A percentile compares a stretch with the other conserved stretches of the same genome.
These are phyloP conservation scores for Fusarium sp. DNA, from an alignment of 2,329 filamentous ascomycete genomes.

Conservation along the genomic window DNA sequence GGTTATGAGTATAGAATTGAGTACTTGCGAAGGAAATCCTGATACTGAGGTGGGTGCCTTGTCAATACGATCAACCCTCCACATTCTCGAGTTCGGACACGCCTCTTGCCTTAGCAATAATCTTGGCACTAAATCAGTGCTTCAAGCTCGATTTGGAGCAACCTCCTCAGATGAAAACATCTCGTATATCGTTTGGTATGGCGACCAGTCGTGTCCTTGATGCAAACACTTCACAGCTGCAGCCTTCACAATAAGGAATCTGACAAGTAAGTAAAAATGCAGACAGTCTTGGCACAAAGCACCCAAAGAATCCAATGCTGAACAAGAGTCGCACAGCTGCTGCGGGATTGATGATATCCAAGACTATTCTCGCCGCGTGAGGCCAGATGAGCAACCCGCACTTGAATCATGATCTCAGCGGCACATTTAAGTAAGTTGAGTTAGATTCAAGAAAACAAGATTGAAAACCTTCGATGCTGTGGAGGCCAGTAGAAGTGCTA, in stretches of 20 bases:
- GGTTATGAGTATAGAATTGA: background rate
- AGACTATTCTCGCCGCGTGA: background rate
- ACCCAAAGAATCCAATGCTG: background rate
- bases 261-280: background rate
- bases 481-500: background rate
- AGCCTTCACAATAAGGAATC: background rate
- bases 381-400: background rate
- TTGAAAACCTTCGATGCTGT: background rate
- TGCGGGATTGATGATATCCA: background rate
- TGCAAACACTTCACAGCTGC: background rate
- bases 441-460: background rate
- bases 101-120: background rate
- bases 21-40: background rate
- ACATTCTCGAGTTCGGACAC: background rate
- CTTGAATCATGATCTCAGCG: slow-evolving; percentile 6
- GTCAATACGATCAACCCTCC: background rate
- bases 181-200: background rate
- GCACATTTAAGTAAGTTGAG: background rate
- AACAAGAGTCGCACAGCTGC: background rate
- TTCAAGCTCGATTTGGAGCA: background rate
- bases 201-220: too few relatives aligned
- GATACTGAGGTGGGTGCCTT: background rate
- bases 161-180: background rate
- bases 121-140: background rate
- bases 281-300: background rate